Percentiles rank a stretch among this genome's conserved stretches.
Evolutionary conservation across 2,329 filamentous ascomycete species (phyloP).

Genomic region (Verticillium albo-atrum): DNA sequence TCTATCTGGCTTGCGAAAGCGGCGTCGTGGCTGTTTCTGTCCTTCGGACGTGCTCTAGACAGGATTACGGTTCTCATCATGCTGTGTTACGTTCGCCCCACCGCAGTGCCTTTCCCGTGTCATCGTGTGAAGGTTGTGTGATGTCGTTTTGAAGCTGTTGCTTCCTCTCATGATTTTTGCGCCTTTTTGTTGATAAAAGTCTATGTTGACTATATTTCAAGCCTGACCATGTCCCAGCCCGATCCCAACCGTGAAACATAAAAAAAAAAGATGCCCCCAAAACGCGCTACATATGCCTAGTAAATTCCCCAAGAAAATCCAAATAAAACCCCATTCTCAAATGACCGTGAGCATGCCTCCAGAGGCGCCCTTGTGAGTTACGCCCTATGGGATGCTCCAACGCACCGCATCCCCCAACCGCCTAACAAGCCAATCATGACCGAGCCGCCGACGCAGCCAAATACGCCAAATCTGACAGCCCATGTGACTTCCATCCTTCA

Average conservation of each 20-base stretch:
- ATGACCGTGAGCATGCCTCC: neutral
- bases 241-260: neutral
- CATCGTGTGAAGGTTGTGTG: neutral
- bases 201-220: neutral
- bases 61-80: neutral
- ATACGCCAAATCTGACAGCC: no score
- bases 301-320: neutral
- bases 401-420: no score
- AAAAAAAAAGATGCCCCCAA: neutral
- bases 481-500: no score
- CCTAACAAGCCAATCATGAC: no score
- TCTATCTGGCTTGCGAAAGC: neutral
- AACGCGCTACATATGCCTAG: neutral
- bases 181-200: neutral
- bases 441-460: no score
- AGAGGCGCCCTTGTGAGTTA: neutral
- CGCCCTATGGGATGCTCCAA: no score
- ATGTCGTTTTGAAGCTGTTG: neutral
- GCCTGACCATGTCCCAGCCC: neutral
- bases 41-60: neutral
- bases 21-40: neutral
- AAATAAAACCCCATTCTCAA: neutral
- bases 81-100: neutral
- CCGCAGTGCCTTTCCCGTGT: neutral
- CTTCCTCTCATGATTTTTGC: neutral